phyloP scores from a whole-genome alignment of 139 green algal species.

The Micromonas pusilla region DNA sequence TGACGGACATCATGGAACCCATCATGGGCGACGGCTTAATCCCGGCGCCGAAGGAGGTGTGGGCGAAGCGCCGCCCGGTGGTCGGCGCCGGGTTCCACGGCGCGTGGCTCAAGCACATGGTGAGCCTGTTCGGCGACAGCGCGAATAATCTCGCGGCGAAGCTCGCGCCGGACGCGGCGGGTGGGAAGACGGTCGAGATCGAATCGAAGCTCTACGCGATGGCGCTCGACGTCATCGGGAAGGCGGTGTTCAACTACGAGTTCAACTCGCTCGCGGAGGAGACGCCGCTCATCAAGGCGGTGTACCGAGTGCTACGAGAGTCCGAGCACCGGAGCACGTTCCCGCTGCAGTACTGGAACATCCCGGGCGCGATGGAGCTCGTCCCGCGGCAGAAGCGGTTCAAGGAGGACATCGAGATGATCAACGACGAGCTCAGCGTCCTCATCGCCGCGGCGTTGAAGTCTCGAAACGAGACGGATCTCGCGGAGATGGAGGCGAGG shows the following conservation, averaged over 20 bases:
- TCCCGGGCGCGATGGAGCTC: conserved; percentile 46
- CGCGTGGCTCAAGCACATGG: conserved; percentile 84
- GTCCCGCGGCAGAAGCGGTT: conserved; percentile 73
- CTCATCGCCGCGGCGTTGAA: conserved; percentile 69
- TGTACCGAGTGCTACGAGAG: conserved; percentile 96
- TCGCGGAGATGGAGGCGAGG: conserved; percentile 42
- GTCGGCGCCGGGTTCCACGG: conserved; percentile 94
- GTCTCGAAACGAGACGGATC: conserved; percentile 47
- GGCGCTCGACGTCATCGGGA: conserved; percentile 97
- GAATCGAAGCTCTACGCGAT: conserved; percentile 91
- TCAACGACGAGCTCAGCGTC: conserved; percentile 72
- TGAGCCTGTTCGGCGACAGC: conserved; percentile 73
- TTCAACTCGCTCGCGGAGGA: conserved; percentile 89
- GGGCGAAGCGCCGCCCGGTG: conserved; percentile 74
- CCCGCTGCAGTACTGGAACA: conserved; percentile 98
- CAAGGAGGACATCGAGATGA: conserved; percentile 72
- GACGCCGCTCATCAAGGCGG: conserved; percentile 93
- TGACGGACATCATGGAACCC: conserved; percentile 97
- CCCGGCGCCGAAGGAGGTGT: conserved; percentile 78
- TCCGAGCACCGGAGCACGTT: conserved; percentile 96
- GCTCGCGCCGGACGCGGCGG: neutral
- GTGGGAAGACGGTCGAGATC: conserved; percentile 70
- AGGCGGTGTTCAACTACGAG: conserved; percentile 98
- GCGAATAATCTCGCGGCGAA: conserved; percentile 36
- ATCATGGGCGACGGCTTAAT: conserved; percentile 99